Base-by-base conservation (phyloP, 75 land plant genomes). In the Cupressus sempervirens region DNA sequence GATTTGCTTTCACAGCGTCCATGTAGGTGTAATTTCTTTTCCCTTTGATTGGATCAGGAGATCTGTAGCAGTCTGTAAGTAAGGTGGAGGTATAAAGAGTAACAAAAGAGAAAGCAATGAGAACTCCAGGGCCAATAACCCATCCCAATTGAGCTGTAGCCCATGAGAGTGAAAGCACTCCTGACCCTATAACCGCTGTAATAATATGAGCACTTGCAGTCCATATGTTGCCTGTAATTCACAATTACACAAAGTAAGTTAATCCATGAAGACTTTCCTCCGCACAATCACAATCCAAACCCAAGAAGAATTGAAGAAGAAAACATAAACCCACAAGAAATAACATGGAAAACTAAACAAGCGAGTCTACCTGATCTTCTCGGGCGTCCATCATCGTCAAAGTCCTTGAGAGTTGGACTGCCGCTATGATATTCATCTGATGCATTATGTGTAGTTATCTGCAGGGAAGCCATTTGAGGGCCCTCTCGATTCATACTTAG, bases 171-270 rank as follows among this genome's bases (percentile, higher is more conserved):
- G 93, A 89, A 4, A 92, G 76, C 40, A 92, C 93, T n/a, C 94
- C 94, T 1, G 94, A 93, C 5, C 94, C 94, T 46, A 93, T 93
- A 20, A 93, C 93, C 34, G 94, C 94, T 5, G 94, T 93, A 32
- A 93, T 89, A 16, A 93, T 88, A 82, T 93, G 94, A 12, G 94
- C 94, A 45, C 86, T 76, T 23, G 94, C 89, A 38, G 93, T 93
- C 91, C 89, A 93, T 14, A 88, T 40, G 8, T 68, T 92, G 23
- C 94, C 94, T 93, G 92, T 85, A 76, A 1, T 40, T 38, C 2
- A 38, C 38, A 36, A 18, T 36, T 20, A 20, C 40, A 23, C 38
- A 76, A 2, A 14, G 20, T 40, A 20, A 40, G n/a, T 38, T n/a
- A 18, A 76, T 18, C 67, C 79, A 38, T 36, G 2, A 0, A 38